Conservation (phyloP, 2,329 filamentous ascomycete genomes). For the Epichloe glyceriae region DNA sequence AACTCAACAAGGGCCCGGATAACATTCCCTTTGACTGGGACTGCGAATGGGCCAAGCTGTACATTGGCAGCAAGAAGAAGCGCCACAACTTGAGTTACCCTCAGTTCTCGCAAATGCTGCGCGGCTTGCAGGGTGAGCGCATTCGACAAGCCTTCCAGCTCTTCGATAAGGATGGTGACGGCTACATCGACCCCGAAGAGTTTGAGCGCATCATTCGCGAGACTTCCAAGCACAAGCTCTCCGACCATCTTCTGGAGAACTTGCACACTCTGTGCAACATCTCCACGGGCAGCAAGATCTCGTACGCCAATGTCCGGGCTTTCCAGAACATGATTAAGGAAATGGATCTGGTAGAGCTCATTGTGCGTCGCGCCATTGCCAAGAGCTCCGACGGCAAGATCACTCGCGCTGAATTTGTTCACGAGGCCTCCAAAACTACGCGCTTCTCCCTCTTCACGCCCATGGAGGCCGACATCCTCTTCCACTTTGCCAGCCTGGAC, state of each 20-base stretch:
- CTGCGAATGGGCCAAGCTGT: constrained; percentile 89
- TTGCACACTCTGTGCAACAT: constrained; percentile 92
- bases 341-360: constrained; percentile 93
- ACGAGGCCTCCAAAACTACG: constrained; percentile 81
- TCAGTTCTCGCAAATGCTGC: constrained; percentile 96
- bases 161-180: constrained; percentile 83
- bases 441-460: constrained; percentile 94
- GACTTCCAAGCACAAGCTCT: constrained; percentile 90
- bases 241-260: constrained; percentile 86
- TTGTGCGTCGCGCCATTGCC: constrained; percentile 72
- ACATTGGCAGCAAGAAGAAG: constrained; percentile 78
- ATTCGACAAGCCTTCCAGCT: constrained; percentile 89
- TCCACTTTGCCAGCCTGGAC: constrained; percentile 93
- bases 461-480: constrained; percentile 97
- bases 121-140: constrained; percentile 87
- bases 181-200: constrained; percentile 88
- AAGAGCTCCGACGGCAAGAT: constrained; percentile 87
- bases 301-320: constrained; percentile 91
- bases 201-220: constrained; percentile 95
- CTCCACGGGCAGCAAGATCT: constrained; percentile 80
- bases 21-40: constrained; percentile 94
- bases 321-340: constrained; percentile 97
- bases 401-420: constrained; percentile 83
- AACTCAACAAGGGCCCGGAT: constrained; percentile 72
- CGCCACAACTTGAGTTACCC: constrained; percentile 87